A percentile compares a stretch with the other conserved stretches of the same genome.
phyloP scores from a whole-genome alignment of 2,329 filamentous ascomycete species.

The Penicillium sp. region DNA sequence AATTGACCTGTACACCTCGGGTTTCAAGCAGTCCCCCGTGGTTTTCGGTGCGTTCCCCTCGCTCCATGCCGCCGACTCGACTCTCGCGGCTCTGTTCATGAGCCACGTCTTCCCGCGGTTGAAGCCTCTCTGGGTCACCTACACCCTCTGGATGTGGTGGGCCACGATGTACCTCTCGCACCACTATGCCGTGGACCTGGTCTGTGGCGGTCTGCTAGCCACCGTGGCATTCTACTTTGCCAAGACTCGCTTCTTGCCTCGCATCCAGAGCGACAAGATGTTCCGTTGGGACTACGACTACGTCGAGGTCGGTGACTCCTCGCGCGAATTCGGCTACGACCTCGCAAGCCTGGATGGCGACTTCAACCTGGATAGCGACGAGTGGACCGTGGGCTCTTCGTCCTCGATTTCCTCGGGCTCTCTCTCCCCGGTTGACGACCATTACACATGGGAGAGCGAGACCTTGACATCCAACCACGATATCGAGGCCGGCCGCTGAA shows the following conservation, averaged over 20 bases:
- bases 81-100: constrained; percentile 88
- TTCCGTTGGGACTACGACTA: constrained; percentile 96
- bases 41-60: constrained; percentile 96
- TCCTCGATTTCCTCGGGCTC: constrained; percentile 69
- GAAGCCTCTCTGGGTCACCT: constrained; percentile 74
- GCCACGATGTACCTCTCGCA: constrained; percentile 97
- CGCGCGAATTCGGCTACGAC: constrained; percentile 52
- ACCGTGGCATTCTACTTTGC: constrained; percentile 78
- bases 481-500: constrained; percentile 40
- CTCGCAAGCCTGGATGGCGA: constrained; percentile 58
- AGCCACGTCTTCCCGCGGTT: constrained; percentile 85
- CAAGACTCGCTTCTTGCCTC: constrained; percentile 76
- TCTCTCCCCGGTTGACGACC: constrained; percentile 62
- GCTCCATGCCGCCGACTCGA: constrained; percentile 84
- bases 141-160: constrained; percentile 96
- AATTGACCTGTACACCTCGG: constrained; percentile 87
- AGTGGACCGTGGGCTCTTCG: constrained; percentile 85
- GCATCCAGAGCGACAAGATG: constrained; percentile 77
- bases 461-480: constrained; percentile 39
- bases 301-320: constrained; percentile 73
- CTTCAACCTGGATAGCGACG: constrained; percentile 68
- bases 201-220: constrained; percentile 77
- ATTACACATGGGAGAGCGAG: constrained; percentile 47
- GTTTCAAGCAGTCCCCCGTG: constrained; percentile 83
- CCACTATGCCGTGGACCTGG: constrained; percentile 92